A percentile compares a stretch with the other conserved stretches of the same genome.
Evolutionary conservation across 2,329 filamentous ascomycete species (phyloP).

Genomic region (Claviceps paspali): DNA sequence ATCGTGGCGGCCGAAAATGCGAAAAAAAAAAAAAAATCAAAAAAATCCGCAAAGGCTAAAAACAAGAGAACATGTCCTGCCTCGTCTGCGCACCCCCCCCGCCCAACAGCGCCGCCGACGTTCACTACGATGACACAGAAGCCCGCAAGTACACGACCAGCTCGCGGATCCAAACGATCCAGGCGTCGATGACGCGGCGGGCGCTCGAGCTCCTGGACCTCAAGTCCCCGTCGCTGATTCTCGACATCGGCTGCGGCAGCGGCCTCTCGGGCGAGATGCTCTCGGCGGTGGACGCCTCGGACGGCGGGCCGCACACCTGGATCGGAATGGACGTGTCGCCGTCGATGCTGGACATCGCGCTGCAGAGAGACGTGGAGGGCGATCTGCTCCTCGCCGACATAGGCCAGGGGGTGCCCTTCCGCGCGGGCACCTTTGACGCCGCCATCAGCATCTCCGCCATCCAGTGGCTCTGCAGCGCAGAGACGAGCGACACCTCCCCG

Average conservation of each 20-base stretch:
- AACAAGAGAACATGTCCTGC: too few species aligned
- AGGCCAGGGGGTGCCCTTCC: slow-evolving; percentile 87
- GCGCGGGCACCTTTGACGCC: slow-evolving; percentile 82
- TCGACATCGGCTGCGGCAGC: slow-evolving; percentile 93
- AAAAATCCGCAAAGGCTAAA: too few species aligned
- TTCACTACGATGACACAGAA: slow-evolving; percentile 93
- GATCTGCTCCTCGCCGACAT: slow-evolving; percentile 92
- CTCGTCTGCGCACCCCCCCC: slow-evolving; percentile 8
- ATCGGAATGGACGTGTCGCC: slow-evolving; percentile 92
- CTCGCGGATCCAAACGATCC: slow-evolving; percentile 89
- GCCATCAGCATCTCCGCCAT: slow-evolving; percentile 90
- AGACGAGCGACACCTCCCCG: slow-evolving; percentile 70
- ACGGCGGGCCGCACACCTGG: slow-evolving; percentile 83
- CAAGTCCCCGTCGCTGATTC: slow-evolving; percentile 64
- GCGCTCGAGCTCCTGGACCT: slow-evolving; percentile 86
- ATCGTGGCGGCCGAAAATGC: too few species aligned
- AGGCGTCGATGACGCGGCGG: slow-evolving; percentile 84
- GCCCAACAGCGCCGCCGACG: slow-evolving; percentile 62
- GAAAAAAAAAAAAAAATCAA: too few species aligned
- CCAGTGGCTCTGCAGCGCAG: slow-evolving; percentile 98
- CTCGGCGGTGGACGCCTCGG: slow-evolving; percentile 49
- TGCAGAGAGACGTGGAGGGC: slow-evolving; percentile 83
- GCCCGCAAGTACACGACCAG: slow-evolving; percentile 95
- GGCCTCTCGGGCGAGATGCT: slow-evolving; percentile 91
- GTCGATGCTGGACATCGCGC: slow-evolving; percentile 90